Conservation (phyloP, 257 asterid species). For the Ophiorrhiza pumila region DNA sequence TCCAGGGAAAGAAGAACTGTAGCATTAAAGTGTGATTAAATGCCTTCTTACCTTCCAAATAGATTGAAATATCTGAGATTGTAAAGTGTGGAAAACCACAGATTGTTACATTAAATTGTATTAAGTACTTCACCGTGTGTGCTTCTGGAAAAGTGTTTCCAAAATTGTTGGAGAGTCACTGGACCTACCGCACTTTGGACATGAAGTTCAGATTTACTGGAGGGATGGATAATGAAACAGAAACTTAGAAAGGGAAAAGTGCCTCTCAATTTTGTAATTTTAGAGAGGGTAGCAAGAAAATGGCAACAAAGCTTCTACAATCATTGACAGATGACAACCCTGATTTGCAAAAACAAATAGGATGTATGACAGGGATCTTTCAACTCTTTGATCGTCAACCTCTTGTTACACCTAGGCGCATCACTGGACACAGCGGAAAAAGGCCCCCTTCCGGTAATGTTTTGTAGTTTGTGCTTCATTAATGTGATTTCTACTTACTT, state of each 20-base stretch:
- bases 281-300: conserved; percentile 28
- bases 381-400: conserved; percentile 79
- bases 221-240: neutral
- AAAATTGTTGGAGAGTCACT: conserved; percentile 6
- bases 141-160: conserved; percentile 12
- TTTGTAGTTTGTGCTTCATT: neutral
- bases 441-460: conserved; percentile 53
- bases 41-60: neutral
- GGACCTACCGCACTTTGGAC: neutral
- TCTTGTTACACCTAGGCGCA: conserved; percentile 47
- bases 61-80: neutral
- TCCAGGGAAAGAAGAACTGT: conserved; percentile 13
- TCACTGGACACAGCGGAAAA: conserved; percentile 41
- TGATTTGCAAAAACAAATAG: conserved; percentile 84
- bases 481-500: neutral
- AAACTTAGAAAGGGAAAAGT: conserved; percentile 1
- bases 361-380: conserved; percentile 88
- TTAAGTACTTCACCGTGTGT: neutral
- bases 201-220: conserved; percentile 1
- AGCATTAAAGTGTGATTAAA: neutral
- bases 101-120: neutral
- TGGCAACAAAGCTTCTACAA: conserved; percentile 86
- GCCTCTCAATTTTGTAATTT: conserved; percentile 13
- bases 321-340: conserved; percentile 77
- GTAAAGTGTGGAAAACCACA: neutral